Base-by-base conservation (phyloP, 2,329 filamentous ascomycete genomes). In the Colletotrichum spaethianum region DNA sequence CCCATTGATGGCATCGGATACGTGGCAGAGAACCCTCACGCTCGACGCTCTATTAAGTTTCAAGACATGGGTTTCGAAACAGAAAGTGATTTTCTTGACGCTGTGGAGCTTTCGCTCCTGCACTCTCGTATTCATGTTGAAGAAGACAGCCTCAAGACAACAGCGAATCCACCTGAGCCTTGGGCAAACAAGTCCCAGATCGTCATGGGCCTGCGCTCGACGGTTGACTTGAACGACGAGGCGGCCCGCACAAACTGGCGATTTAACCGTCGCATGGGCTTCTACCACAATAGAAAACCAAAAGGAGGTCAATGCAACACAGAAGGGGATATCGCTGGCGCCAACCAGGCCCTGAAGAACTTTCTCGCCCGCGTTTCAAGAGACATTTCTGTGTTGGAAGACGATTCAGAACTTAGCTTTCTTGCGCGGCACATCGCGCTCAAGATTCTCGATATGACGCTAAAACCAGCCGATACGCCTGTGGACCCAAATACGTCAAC, bases 1-100 rank as follows among this genome's bases (percentile, higher is more conserved):
- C 72, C 76, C 2, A 76, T 86, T 5, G 77, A 79, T 1, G 83
- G 79, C 4, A 76, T 82, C 3, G 84, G 85, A 1, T 82, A 78
- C 67, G 75, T 86, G 1, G 69, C 72, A 0, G 63, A 65, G 9
- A 5, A 55, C 28, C 50, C 48, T 7, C 70, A 70, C 23, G 56
- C 53, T 18, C 28, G 28, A 50, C 40, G 36, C 9, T 59, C 56
- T 0, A 42, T 59, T 18, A 20, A 36, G 8, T 59, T 59, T 16
- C 56, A 59, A 28, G 20, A 59, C 9, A 59, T 59, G 56, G 56
- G 56, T 12, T 59, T 59, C n/a, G 56, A 59, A 36, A 59, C 14
- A 5, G 57, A 48, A n/a, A 26, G 23, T 5, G 57, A 40, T 40
- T 61, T 61, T 16, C 23, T 61, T 12, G 57, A 61, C 23, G 26